phyloP scores from a whole-genome alignment of 805 yeast genomes.

The Kregervanrija fluxuum region DNA sequence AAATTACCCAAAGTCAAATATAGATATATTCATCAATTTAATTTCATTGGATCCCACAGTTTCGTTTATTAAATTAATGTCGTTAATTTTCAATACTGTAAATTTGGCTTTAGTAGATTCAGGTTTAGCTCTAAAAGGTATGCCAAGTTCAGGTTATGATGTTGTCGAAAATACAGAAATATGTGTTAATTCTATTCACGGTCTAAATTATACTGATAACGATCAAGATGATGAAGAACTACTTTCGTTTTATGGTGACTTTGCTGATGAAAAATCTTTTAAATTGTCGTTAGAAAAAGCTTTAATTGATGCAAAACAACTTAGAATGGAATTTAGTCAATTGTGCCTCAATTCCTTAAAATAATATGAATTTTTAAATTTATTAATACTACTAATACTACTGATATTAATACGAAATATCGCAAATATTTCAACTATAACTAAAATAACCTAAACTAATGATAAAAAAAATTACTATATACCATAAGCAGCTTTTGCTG shows the following conservation, averaged over 20 bases:
- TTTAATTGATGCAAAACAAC: conserved; percentile 37
- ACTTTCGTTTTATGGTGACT: conserved; percentile 38
- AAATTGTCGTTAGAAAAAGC: conserved; percentile 22
- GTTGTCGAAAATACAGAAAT: conserved; percentile 13
- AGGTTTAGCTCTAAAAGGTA: conserved; percentile 70
- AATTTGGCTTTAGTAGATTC: conserved; percentile 79
- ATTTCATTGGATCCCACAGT: conserved; percentile 38
- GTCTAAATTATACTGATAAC: conserved; percentile 5
- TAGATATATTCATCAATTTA: conserved; percentile 68
- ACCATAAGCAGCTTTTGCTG: conserved; percentile 8
- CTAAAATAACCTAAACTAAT: too few relatives aligned
- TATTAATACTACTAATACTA: background rate
- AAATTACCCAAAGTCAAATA: conserved; percentile 85
- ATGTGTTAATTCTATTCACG: conserved; percentile 30
- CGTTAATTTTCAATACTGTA: conserved; percentile 49
- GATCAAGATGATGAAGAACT: conserved; percentile 37
- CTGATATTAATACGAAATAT: background rate
- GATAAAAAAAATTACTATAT: background rate
- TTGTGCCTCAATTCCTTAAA: conserved; percentile 25
- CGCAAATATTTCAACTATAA: too few relatives aligned
- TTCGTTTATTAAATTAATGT: conserved; percentile 30
- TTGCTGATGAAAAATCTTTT: conserved; percentile 22
- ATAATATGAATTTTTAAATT: too few relatives aligned
- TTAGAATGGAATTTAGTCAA: conserved; percentile 39
- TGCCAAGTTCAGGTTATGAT: conserved; percentile 55